Conservation (phyloP, 2,329 filamentous ascomycete species). For the Emergomyces orientalis region DNA sequence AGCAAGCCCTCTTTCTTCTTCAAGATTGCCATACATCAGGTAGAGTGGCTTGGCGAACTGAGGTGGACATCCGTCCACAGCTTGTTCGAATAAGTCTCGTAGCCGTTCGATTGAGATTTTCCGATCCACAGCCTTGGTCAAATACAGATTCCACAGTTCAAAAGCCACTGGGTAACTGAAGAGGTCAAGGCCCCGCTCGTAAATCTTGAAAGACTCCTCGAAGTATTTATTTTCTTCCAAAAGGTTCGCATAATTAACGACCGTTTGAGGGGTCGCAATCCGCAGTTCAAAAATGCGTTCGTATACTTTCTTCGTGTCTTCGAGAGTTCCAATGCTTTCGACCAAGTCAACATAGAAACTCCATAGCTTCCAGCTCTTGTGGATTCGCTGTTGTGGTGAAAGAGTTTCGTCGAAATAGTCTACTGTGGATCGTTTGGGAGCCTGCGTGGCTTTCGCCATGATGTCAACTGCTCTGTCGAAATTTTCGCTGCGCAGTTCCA, state of each 20-base stretch:
- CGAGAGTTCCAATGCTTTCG: conserved; percentile 81
- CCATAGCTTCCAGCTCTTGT: conserved; percentile 99
- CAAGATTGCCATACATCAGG: conserved; percentile 95
- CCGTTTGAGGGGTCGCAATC: conserved; percentile 94
- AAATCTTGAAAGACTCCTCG: conserved; percentile 96
- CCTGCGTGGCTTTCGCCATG: conserved; percentile 94
- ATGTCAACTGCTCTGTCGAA: conserved; percentile 90
- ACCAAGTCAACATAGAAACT: conserved; percentile 98
- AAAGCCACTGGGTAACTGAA: conserved; percentile 98
- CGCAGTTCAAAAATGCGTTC: conserved; percentile 96
- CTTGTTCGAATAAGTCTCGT: conserved; percentile 93
- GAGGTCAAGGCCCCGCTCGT: conserved; percentile 91
- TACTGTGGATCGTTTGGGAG: conserved; percentile 95
- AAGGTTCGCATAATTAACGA: conserved; percentile 96
- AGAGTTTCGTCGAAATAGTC: conserved; percentile 97
- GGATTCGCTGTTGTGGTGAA: conserved; percentile 87
- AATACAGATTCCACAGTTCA: conserved; percentile 95
- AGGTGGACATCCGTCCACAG: conserved; percentile 85
- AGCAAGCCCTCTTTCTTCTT: conserved; percentile 89
- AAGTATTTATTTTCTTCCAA: conserved; percentile 91
- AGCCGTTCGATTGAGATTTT: conserved; percentile 92
- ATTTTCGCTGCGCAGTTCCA: conserved; percentile 92
- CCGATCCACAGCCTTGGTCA: conserved; percentile 92
- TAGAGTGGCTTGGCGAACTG: conserved; percentile 95
- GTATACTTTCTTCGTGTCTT: conserved; percentile 89